phyloP scores from a whole-genome alignment of 108 stramenopile species.

The Cyclostephanos invisitatus region DNA sequence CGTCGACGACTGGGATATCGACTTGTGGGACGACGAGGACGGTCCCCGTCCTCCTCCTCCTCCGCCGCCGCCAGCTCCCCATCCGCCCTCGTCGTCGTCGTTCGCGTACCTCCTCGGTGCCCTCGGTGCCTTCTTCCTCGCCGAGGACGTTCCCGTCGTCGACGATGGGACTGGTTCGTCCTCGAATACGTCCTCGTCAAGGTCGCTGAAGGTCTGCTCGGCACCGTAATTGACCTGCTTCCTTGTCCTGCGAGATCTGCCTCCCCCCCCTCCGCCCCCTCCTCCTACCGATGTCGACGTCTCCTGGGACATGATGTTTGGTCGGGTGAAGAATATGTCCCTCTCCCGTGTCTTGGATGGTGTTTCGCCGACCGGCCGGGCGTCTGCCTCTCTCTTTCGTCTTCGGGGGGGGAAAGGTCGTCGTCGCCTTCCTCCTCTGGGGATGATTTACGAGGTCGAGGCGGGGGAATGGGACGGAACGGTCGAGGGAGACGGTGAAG shows the following conservation, averaged over 20 bases:
- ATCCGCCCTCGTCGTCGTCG: conserved; percentile 5
- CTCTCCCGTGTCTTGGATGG: too few relatives aligned
- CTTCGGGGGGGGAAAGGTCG: too few relatives aligned
- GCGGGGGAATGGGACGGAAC: too few relatives aligned
- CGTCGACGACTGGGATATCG: conserved; percentile 23
- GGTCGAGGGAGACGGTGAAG: too few relatives aligned
- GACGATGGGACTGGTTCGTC: conserved; percentile 31
- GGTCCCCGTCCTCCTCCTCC: not conserved
- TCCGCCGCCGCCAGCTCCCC: conserved; percentile 7
- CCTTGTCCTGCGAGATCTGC: conserved; percentile 45
- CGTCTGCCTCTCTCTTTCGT: too few relatives aligned
- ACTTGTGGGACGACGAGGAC: conserved; percentile 23
- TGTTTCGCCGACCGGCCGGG: too few relatives aligned
- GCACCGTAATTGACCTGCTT: conserved; percentile 71
- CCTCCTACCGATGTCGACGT: too few relatives aligned
- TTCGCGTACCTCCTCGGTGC: conserved; percentile 11
- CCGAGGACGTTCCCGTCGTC: not conserved
- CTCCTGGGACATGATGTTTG: not conserved
- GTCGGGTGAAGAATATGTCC: too few relatives aligned
- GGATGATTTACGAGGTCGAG: too few relatives aligned
- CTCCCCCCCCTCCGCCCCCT: not conserved
- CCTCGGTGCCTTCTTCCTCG: not conserved
- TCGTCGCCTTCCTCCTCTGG: too few relatives aligned
- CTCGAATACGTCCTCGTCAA: conserved; percentile 63
- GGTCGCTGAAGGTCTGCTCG: conserved; percentile 83